Evolutionary conservation across 805 yeast genomes (phyloP).

Genomic region (Teunomyces barrocoloradensis): DNA sequence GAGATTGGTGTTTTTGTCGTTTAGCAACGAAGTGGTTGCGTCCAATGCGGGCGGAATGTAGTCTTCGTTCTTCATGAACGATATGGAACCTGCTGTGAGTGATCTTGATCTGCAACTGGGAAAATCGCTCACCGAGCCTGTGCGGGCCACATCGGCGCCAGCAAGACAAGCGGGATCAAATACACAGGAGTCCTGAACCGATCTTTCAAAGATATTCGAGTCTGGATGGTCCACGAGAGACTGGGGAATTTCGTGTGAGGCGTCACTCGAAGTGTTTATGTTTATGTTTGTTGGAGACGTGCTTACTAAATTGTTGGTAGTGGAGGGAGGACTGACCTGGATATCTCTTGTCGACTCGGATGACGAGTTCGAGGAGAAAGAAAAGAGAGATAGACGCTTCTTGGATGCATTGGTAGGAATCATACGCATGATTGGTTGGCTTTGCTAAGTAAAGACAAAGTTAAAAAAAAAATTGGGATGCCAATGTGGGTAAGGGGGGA

Average conservation of each 20-base stretch:
- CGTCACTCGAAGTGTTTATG: constrained; percentile 12
- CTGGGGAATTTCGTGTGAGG: constrained; percentile 9
- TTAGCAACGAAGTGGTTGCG: constrained; percentile 64
- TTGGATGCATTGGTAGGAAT: constrained; percentile 5
- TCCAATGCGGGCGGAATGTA: constrained; percentile 80
- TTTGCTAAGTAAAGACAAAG: no score
- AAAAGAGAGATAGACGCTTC: constrained; percentile 24
- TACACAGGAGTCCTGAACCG: constrained; percentile 33
- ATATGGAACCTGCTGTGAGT: constrained; percentile 20
- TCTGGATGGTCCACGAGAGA: constrained; percentile 19
- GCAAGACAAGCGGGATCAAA: constrained; percentile 9
- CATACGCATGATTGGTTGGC: background rate
- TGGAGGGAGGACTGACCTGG: background rate
- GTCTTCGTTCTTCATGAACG: constrained; percentile 52
- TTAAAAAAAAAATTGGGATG: no score
- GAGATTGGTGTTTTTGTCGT: constrained; percentile 59
- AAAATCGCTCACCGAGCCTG: background rate
- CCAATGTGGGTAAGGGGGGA: no score
- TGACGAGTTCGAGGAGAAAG: constrained; percentile 15
- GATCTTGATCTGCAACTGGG: constrained; percentile 15
- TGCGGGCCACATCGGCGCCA: background rate
- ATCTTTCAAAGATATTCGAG: constrained; percentile 38
- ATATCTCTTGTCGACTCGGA: background rate
- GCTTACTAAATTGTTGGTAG: constrained; percentile 5
- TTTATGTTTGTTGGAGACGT: constrained; percentile 9